Conservation (phyloP, 495 filamentous ascomycete species). For the Podospora pseudocomata region DNA sequence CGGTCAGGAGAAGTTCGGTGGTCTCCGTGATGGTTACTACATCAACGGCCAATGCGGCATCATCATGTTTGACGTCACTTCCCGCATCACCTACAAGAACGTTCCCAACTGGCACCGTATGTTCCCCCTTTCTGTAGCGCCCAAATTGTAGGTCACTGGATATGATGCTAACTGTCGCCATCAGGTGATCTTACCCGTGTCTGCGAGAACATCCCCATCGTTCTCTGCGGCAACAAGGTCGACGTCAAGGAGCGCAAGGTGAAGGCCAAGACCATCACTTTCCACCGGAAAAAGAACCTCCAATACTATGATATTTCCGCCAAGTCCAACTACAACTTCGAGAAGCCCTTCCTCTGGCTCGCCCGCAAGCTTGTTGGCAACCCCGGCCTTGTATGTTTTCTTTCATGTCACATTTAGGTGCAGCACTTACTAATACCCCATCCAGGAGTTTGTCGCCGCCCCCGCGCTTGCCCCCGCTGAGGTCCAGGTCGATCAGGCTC, state of each 20-base stretch:
- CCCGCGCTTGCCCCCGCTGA: slow-evolving; percentile 92
- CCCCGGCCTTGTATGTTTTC: slow-evolving; percentile 67
- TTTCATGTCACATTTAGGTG: neutral
- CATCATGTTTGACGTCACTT: slow-evolving; percentile 99
- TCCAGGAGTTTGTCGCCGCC: slow-evolving; percentile 92
- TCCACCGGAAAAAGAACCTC: slow-evolving; percentile 99
- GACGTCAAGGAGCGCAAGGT: slow-evolving; percentile 99
- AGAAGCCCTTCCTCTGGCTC: slow-evolving; percentile 99
- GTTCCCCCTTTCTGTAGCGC: slow-evolving; percentile 36
- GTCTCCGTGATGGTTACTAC: slow-evolving; percentile 99
- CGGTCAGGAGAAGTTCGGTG: slow-evolving; percentile 99
- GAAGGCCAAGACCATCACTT: slow-evolving; percentile 99
- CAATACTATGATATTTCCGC: slow-evolving; percentile 99
- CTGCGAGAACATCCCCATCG: slow-evolving; percentile 99
- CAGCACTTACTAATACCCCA: slow-evolving; percentile 17
- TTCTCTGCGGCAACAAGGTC: slow-evolving; percentile 98
- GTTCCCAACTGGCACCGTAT: slow-evolving; percentile 99
- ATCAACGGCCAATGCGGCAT: slow-evolving; percentile 99
- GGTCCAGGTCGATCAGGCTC: slow-evolving; percentile 75
- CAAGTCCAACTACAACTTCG: slow-evolving; percentile 99
- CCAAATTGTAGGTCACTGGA: neutral
- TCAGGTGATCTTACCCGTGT: slow-evolving; percentile 98
- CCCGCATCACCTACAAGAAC: slow-evolving; percentile 99
- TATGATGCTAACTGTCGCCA: slow-evolving; percentile 20
- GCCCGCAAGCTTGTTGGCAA: slow-evolving; percentile 98